Percentiles rank a stretch among this genome's conserved stretches.
Conservation (phyloP, 176 grass and related monocot species). For the Oropetium thomaeum region DNA sequence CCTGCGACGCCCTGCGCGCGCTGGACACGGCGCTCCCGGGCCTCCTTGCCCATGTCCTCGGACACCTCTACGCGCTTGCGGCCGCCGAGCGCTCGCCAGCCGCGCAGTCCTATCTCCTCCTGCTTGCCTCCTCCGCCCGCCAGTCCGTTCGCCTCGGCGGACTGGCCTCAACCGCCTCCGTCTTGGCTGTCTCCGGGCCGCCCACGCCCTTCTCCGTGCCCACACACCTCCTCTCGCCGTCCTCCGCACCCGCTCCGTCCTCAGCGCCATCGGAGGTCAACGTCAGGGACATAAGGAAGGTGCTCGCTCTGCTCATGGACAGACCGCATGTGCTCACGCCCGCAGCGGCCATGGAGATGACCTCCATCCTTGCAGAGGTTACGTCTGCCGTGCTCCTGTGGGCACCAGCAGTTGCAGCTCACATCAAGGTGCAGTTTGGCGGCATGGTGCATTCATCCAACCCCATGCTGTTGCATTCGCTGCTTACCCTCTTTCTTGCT, state of each 20-base stretch:
- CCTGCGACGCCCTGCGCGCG: slow-evolving; percentile 78
- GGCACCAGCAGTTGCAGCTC: slow-evolving; percentile 59
- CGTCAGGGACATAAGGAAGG: slow-evolving; percentile 70
- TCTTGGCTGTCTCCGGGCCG: slow-evolving; percentile 59
- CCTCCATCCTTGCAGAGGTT: slow-evolving; percentile 53
- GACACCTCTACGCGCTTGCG: slow-evolving; percentile 68
- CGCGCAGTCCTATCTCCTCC: slow-evolving; percentile 77
- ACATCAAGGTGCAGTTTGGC: slow-evolving; percentile 87
- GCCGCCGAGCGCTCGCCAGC: slow-evolving; percentile 75
- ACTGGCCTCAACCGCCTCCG: slow-evolving; percentile 49
- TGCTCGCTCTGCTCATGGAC: slow-evolving; percentile 72
- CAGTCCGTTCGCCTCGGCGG: slow-evolving; percentile 53
- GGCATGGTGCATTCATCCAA: slow-evolving; percentile 67
- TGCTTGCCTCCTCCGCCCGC: slow-evolving; percentile 64
- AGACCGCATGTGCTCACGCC: slow-evolving; percentile 74
- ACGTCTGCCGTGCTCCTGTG: slow-evolving; percentile 51
- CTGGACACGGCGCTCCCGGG: slow-evolving; percentile 63
- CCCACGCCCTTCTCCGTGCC: slow-evolving; percentile 65
- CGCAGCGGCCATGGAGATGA: slow-evolving; percentile 56
- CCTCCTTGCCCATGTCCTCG: slow-evolving; percentile 60
- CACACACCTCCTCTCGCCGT: slow-evolving; percentile 26
- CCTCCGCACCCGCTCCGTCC: neutral
- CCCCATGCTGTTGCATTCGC: slow-evolving; percentile 62
- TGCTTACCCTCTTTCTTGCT: slow-evolving; percentile 57
- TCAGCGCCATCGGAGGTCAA: slow-evolving; percentile 57